A percentile compares a stretch with the other conserved stretches of the same genome.
Evolutionary conservation across 768 basidiomycete species (phyloP).

Genomic region (Mrakia frigida): DNA sequence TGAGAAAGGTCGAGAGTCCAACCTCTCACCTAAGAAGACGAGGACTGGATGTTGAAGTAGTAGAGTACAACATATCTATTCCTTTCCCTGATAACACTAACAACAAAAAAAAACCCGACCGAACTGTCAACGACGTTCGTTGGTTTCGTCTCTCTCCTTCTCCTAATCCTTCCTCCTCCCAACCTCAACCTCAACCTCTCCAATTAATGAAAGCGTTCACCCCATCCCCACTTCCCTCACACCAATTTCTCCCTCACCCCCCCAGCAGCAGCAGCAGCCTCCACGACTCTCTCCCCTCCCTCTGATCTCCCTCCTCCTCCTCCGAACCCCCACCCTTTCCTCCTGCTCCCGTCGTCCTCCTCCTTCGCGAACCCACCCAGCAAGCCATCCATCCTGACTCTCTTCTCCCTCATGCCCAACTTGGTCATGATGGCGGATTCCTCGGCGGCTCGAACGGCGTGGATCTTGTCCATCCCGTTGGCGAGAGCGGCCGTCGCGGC

Average conservation of each 20-base stretch:
- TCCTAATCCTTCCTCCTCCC: background rate
- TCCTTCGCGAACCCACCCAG: background rate
- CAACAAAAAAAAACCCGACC: too few species aligned
- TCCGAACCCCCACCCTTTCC: background rate
- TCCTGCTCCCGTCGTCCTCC: background rate
- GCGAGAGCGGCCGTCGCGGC: background rate
- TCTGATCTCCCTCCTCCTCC: background rate
- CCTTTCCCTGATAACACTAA: too few species aligned
- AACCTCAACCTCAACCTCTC: background rate
- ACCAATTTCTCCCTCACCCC: background rate
- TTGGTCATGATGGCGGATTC: background rate
- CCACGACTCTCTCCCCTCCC: background rate
- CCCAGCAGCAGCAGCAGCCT: background rate
- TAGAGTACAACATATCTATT: too few species aligned
- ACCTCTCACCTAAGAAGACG: too few species aligned
- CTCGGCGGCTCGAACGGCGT: background rate
- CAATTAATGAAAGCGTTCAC: background rate
- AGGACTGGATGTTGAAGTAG: too few species aligned
- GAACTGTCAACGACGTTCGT: too few species aligned
- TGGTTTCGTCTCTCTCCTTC: background rate
- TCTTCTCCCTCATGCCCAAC: constrained; percentile 5
- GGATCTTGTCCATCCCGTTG: constrained; percentile 1
- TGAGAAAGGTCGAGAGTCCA: too few species aligned
- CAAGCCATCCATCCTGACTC: background rate
- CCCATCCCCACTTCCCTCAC: background rate